Conservation (phyloP, 1,139 yeast genomes). For the Pichia sp. region DNA sequence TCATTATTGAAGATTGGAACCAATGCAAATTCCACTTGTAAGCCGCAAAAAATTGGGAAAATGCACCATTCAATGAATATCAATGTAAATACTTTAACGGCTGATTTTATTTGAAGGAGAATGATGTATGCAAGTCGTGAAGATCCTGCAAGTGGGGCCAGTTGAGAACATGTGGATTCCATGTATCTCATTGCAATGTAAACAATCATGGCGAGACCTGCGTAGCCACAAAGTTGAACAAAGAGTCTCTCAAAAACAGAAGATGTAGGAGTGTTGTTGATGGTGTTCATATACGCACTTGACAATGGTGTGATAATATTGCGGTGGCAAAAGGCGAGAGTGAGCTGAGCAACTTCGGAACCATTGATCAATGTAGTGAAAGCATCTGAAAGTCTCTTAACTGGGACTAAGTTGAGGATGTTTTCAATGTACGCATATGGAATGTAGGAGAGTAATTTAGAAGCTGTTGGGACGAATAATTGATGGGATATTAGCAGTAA, state of each 20-base stretch:
- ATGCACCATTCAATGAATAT: slow-evolving; percentile 73
- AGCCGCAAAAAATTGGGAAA: slow-evolving; percentile 86
- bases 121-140: slow-evolving; percentile 43
- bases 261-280: slow-evolving; percentile 19
- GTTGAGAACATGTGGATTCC: slow-evolving; percentile 26
- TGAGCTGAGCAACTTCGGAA: slow-evolving; percentile 5
- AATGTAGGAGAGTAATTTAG: too few species aligned
- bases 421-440: too few species aligned
- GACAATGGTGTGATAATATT: slow-evolving; percentile 20
- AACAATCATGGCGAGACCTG: slow-evolving; percentile 28
- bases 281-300: slow-evolving; percentile 12
- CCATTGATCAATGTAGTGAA: background rate
- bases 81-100: slow-evolving; percentile 67
- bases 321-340: slow-evolving; percentile 4
- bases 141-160: slow-evolving; percentile 41
- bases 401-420: too few species aligned
- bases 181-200: slow-evolving; percentile 32
- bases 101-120: slow-evolving; percentile 49
- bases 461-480: too few species aligned
- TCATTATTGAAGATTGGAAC: slow-evolving; percentile 41
- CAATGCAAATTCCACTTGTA: slow-evolving; percentile 61
- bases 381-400: too few species aligned
- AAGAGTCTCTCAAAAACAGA: slow-evolving; percentile 14
- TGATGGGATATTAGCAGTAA: too few species aligned
- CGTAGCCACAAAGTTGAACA: slow-evolving; percentile 33